A percentile compares a stretch with the other conserved stretches of the same genome.
Evolutionary conservation across 257 asterid genomes (phyloP).

Genomic region (Scutellaria minor): DNA sequence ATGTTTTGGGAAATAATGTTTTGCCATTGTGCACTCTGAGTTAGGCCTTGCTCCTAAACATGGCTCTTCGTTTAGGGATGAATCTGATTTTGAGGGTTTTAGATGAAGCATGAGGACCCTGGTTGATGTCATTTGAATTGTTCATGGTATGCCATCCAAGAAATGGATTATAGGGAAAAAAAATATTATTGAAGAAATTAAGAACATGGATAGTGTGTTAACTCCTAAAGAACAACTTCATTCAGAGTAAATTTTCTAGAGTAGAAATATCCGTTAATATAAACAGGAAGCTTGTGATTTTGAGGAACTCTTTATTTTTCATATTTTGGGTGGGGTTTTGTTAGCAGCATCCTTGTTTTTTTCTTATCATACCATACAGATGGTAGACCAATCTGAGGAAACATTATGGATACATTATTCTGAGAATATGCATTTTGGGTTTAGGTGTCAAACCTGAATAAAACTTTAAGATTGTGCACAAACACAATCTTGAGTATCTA

Average conservation of each 20-base stretch:
- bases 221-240: neutral
- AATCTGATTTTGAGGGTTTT: too few relatives aligned
- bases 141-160: neutral
- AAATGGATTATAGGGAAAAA: neutral
- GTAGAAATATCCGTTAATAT: neutral
- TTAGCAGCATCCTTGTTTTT: neutral
- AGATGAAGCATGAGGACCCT: too few relatives aligned
- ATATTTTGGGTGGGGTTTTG: neutral
- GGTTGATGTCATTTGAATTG: too few relatives aligned
- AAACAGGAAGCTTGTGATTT: neutral
- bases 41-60: too few relatives aligned
- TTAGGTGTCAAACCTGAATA: neutral
- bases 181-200: neutral
- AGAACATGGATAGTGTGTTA: constrained; percentile 1
- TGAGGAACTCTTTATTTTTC: neutral
- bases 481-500: neutral
- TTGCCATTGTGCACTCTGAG: too few relatives aligned
- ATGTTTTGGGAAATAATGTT: too few relatives aligned
- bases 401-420: neutral
- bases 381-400: neutral
- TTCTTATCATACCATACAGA: neutral
- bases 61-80: too few relatives aligned
- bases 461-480: neutral
- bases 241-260: neutral
- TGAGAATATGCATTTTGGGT: neutral